Percentiles rank a stretch among this genome's conserved stretches.
phyloP scores from a whole-genome alignment of 1,284 basidiomycete genomes.

The Pterulicium gracile region DNA sequence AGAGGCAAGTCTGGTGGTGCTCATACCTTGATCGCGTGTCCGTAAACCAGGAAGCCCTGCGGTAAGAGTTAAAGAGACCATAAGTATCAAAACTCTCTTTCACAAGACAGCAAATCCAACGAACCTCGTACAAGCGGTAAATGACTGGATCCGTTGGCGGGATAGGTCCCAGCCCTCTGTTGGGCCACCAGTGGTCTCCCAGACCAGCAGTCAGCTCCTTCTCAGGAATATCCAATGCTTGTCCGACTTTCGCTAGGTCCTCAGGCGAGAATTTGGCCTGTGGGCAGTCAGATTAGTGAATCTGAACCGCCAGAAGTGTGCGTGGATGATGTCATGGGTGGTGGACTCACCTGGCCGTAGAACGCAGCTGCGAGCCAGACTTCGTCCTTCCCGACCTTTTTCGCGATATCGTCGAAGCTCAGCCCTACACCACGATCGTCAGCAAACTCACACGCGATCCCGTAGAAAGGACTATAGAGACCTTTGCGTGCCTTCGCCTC shows the following conservation, averaged over 20 bases:
- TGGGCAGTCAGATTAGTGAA: neutral
- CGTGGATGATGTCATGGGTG: neutral
- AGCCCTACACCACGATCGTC: constrained; percentile 31
- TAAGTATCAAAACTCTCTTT: too few relatives aligned
- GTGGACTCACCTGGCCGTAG: constrained; percentile 63
- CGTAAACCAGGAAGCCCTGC: constrained; percentile 71
- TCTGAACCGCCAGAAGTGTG: constrained; percentile 3
- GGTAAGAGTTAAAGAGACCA: too few relatives aligned
- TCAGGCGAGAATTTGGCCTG: constrained; percentile 61
- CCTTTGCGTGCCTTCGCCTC: constrained; percentile 64
- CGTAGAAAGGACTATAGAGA: constrained; percentile 12
- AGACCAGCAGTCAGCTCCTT: constrained; percentile 34
- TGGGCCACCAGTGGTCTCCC: constrained; percentile 63
- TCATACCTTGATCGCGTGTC: constrained; percentile 64
- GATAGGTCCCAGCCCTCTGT: constrained; percentile 54
- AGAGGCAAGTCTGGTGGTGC: neutral
- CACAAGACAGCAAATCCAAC: too few relatives aligned
- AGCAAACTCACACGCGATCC: neutral
- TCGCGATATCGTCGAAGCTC: constrained; percentile 65
- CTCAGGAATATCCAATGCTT: constrained; percentile 37
- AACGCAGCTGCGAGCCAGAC: constrained; percentile 85
- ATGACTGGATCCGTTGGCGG: constrained; percentile 76
- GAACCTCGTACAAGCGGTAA: constrained; percentile 78
- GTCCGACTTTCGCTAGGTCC: constrained; percentile 45
- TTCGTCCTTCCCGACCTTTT: constrained; percentile 67